Evolutionary conservation across 2,329 filamentous ascomycete species (phyloP).

Genomic region (Aurifilum marmelostoma): DNA sequence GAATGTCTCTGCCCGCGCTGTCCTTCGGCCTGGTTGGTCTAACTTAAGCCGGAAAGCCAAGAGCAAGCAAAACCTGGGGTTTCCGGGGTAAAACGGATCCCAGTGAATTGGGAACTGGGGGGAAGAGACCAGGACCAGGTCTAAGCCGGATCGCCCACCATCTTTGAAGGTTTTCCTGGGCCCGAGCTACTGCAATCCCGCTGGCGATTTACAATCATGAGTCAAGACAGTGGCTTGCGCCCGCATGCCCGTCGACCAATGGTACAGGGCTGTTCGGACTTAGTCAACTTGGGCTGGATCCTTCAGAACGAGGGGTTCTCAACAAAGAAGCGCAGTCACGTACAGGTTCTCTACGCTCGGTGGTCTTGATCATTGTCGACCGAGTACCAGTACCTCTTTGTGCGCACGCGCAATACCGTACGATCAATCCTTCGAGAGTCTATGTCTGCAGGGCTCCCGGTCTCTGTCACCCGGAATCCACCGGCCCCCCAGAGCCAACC

Average conservation of each 20-base stretch:
- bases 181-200: constrained; percentile 5
- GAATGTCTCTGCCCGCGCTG: neutral
- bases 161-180: neutral
- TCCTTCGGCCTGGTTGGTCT: neutral
- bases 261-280: neutral
- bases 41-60: constrained; percentile 1
- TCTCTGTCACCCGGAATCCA: constrained; percentile 8
- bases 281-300: neutral
- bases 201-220: neutral
- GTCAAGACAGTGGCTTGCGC: neutral
- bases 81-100: constrained; percentile 20
- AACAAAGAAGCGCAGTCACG: neutral
- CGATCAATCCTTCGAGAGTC: neutral
- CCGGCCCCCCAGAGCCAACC: constrained; percentile 19
- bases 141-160: neutral
- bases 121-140: neutral
- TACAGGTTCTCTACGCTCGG: neutral
- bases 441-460: neutral
- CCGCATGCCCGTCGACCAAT: neutral
- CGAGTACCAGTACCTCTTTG: neutral
- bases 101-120: constrained; percentile 6
- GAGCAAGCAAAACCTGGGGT: constrained; percentile 9
- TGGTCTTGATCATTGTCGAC: neutral
- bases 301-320: neutral
- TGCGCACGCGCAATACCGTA: neutral